Conservation (phyloP, 202 grass and related monocot genomes). For the Alloteropsis angusta region DNA sequence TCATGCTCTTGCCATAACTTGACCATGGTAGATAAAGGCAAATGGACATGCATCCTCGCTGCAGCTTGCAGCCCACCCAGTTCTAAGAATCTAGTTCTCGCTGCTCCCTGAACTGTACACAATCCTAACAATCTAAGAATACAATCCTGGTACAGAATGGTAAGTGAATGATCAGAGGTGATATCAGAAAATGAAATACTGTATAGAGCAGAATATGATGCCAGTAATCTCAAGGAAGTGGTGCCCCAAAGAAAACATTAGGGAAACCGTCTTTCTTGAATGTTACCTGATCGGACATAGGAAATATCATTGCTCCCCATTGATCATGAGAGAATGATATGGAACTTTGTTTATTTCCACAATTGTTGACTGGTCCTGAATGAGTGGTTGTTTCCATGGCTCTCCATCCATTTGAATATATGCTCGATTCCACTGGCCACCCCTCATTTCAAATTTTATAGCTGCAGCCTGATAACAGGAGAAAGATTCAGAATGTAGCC, state of each 20-base stretch:
- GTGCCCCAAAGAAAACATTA: background rate
- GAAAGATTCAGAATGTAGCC: background rate
- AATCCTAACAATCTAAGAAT: constrained; percentile 17
- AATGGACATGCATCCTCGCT: background rate
- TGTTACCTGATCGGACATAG: constrained; percentile 26
- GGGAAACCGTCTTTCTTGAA: background rate
- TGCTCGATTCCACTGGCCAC: constrained; percentile 61
- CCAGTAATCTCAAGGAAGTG: background rate
- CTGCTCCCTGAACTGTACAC: constrained; percentile 46
- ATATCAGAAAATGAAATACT: background rate
- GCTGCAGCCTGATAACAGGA: constrained; percentile 59
- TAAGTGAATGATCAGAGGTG: background rate
- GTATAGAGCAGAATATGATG: background rate
- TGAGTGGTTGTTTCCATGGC: constrained; percentile 88
- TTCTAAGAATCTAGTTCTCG: constrained; percentile 14
- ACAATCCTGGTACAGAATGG: constrained; percentile 14
- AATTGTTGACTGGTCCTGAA: constrained; percentile 57
- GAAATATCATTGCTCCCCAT: constrained; percentile 43
- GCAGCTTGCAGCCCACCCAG: constrained; percentile 6
- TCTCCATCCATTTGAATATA: constrained; percentile 98
- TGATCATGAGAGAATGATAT: constrained; percentile 72
- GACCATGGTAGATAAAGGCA: background rate
- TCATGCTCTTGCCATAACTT: constrained; percentile 5
- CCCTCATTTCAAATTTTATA: constrained; percentile 87
- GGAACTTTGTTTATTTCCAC: constrained; percentile 75